Percentiles rank a stretch among this genome's conserved stretches.
Conservation (phyloP, 139 green algal genomes). For the Coelastrella sp. region DNA sequence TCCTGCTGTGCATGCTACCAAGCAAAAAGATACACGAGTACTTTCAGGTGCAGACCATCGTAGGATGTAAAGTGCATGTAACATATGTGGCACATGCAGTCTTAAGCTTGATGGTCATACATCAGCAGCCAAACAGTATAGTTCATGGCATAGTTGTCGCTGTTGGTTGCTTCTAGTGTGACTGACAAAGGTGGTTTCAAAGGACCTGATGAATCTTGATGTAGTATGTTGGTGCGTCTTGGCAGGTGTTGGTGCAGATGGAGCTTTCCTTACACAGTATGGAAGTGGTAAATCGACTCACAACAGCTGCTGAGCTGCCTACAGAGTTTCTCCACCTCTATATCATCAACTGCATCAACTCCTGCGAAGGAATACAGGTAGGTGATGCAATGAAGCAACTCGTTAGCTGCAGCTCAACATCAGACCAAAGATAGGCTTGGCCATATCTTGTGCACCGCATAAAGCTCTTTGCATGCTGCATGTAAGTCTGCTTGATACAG, state of each 20-base stretch:
- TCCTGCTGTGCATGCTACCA: constrained; percentile 24
- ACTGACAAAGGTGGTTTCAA: too few relatives aligned
- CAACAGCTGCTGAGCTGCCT: constrained; percentile 72
- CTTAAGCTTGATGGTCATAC: not conserved
- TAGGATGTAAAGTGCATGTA: not conserved
- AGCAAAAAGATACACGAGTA: constrained; percentile 17
- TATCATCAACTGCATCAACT: constrained; percentile 89
- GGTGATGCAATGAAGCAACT: not conserved
- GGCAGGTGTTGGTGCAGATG: constrained; percentile 71
- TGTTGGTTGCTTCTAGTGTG: too few relatives aligned
- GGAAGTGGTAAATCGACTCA: constrained; percentile 93
- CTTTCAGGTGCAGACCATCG: constrained; percentile 9
- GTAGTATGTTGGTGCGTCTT: constrained; percentile 43
- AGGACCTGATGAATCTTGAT: too few relatives aligned
- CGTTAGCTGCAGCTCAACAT: not conserved
- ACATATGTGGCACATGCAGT: not conserved
- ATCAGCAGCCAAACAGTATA: not conserved
- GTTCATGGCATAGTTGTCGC: too few relatives aligned
- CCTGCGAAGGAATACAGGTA: constrained; percentile 80
- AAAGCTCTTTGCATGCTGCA: too few relatives aligned
- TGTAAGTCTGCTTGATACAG: not conserved
- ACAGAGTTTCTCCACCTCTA: constrained; percentile 89
- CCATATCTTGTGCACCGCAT: too few relatives aligned
- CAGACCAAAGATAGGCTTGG: not conserved
- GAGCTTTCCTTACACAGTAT: constrained; percentile 87